Evolutionary conservation across 768 basidiomycete species (phyloP).

Genomic region (Tricholoma hemisulphureum): DNA sequence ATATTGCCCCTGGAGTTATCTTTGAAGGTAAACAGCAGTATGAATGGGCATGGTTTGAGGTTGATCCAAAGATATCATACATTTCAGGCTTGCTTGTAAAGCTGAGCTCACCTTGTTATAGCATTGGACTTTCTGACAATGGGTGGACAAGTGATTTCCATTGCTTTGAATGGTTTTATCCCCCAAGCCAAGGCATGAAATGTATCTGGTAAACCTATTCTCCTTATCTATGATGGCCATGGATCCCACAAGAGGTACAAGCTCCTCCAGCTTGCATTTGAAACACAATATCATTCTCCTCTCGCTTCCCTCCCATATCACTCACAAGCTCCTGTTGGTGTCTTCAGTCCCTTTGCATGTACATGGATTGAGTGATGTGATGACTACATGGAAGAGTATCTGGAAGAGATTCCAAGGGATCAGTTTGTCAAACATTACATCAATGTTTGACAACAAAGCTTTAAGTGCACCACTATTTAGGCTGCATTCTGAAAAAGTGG

Average conservation of each 20-base stretch:
- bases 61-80: too few relatives aligned
- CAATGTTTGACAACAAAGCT: too few relatives aligned
- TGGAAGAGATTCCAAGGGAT: too few relatives aligned
- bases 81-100: too few relatives aligned
- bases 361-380: constrained; percentile 22
- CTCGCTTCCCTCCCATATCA: constrained; percentile 40
- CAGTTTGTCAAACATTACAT: too few relatives aligned
- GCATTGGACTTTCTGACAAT: too few relatives aligned
- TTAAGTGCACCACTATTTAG: background rate
- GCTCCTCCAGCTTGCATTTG: too few relatives aligned
- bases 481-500: constrained; percentile 1
- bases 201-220: constrained; percentile 24
- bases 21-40: constrained; percentile 36
- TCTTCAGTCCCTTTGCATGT: constrained; percentile 32
- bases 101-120: too few relatives aligned
- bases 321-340: constrained; percentile 39
- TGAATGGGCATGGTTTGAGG: too few relatives aligned
- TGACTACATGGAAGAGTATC: background rate
- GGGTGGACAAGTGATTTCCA: too few relatives aligned
- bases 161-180: too few relatives aligned
- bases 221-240: constrained; percentile 49
- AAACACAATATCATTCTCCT: constrained; percentile 32
- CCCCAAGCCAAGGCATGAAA: constrained; percentile 23
- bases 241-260: constrained; percentile 40
- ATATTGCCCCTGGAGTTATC: constrained; percentile 32